Base-by-base conservation (phyloP, 306 rosid species). In the Dalbergia cultrata region DNA sequence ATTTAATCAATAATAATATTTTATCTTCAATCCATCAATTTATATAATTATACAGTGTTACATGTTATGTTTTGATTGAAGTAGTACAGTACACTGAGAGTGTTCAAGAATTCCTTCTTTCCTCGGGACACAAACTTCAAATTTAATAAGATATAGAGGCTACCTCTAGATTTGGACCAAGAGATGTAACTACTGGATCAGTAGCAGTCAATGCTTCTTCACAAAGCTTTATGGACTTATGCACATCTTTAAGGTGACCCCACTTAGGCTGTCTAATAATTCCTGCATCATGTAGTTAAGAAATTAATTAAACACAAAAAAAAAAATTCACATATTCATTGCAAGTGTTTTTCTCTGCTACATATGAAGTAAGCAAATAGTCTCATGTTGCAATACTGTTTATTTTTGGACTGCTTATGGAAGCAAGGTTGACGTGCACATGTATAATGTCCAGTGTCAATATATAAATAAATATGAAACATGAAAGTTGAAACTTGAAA, bases 211-310 rank as follows among this genome's bases (percentile, higher is more conserved):
- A 61, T 57, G 98, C 93, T 74, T 80, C 88, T 89, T 95, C 96
- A 67, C 93, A 90, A 78, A 91, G 95, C 87, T 93, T 93, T 78
- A 95, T 80, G 84, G 95, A 92, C 84, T 90, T 89, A 33, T 95
- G 98, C 76, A 95, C 70, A 78, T 95, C 99, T 80, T 80, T 93
- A 65, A 95, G 91, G 90, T 95, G 99, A 19, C 99, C 99, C 98
- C 98, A 95, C 85, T 95, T 95, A 0, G 98, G 99, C 70, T 95
- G 99, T 70, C 95, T 91, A 52, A 92, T 56, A 85, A 87, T 82
- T 66, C 99, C 99, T 95, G 91, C 86, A 78, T 73, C 77, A 82
- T n/a, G 41, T 16, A 69, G 8, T 77, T 66, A 62, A 75, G 41
- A 82, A 13, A 33, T 19, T 75, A 33, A 71, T 26, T 26, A 21